phyloP scores from a whole-genome alignment of 108 stramenopile genomes.

The Discostella stelligeroides region DNA sequence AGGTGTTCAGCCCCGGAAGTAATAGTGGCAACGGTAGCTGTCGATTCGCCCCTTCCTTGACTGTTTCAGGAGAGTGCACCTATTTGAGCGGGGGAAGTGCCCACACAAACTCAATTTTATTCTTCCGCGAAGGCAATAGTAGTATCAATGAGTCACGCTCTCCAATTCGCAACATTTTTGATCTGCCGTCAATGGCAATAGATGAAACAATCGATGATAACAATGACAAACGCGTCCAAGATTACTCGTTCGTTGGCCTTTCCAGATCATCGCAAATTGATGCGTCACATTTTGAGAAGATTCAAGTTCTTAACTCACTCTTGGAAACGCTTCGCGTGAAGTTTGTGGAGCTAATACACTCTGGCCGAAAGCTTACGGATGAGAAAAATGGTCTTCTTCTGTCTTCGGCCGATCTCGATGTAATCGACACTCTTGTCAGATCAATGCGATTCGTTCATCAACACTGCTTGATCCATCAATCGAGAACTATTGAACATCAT shows the following conservation, averaged over 20 bases:
- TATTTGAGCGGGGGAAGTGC: constrained; percentile 37
- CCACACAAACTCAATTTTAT: constrained; percentile 30
- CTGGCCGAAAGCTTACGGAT: constrained; percentile 16
- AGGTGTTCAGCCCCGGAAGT: not conserved
- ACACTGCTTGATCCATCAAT: constrained; percentile 3
- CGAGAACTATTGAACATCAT: not conserved
- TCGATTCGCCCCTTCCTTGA: constrained; percentile 24
- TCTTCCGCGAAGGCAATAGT: constrained; percentile 27
- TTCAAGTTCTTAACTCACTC: constrained; percentile 32
- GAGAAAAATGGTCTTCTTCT: constrained; percentile 32
- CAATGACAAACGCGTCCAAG: not conserved
- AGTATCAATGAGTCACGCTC: constrained; percentile 1
- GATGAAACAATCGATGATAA: constrained; percentile 4
- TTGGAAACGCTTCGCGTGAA: constrained; percentile 43
- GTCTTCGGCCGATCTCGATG: constrained; percentile 28
- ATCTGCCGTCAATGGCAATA: constrained; percentile 33
- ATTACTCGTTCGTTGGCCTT: not conserved
- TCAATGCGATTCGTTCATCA: constrained; percentile 25
- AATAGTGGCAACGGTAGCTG: constrained; percentile 9
- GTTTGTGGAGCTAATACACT: constrained; percentile 38
- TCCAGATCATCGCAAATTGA: constrained; percentile 8
- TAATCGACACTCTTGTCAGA: constrained; percentile 32
- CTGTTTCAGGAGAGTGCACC: constrained; percentile 33
- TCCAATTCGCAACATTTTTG: constrained; percentile 25
- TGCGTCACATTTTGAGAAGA: constrained; percentile 19